These are phyloP conservation scores for Drechslerella coelobrocha DNA, from an alignment of 2,329 filamentous ascomycete species.

Conservation along the genomic window DNA sequence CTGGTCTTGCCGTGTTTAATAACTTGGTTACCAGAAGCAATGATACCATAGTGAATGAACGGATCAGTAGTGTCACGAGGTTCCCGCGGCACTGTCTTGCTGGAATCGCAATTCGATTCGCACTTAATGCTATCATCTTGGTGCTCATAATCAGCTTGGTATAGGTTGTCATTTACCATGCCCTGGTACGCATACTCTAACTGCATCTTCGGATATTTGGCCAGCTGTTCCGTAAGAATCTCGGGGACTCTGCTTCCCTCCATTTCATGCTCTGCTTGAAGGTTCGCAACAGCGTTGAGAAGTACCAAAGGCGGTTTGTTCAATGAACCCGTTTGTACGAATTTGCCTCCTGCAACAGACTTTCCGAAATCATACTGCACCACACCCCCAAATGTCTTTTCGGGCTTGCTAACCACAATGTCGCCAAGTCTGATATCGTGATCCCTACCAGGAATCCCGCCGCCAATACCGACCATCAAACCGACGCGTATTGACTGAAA, in stretches of 20 bases:
- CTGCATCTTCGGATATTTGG: too few species aligned
- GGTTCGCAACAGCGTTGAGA: neutral
- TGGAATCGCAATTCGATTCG: neutral
- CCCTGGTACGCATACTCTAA: neutral
- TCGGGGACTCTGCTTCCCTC: neutral
- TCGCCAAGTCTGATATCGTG: constrained; percentile 18
- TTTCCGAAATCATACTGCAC: constrained; percentile 21
- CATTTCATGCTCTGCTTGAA: neutral
- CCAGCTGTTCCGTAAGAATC: neutral
- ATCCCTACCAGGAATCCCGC: neutral
- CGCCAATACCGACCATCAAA: constrained; percentile 15
- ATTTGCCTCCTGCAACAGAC: neutral
- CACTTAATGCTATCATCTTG: neutral
- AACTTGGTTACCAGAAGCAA: constrained; percentile 11
- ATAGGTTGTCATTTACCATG: neutral
- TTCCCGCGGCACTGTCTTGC: neutral
- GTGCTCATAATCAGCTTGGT: constrained; percentile 1
- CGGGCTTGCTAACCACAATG: constrained; percentile 7
- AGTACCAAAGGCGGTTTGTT: neutral
- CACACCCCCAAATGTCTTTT: neutral
- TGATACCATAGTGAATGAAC: neutral
- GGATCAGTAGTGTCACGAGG: neutral
- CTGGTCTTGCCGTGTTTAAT: neutral
- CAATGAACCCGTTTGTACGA: neutral
- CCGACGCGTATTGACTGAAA: neutral